Conservation (phyloP, 108 stramenopile genomes). For the Nitzschia palea region DNA sequence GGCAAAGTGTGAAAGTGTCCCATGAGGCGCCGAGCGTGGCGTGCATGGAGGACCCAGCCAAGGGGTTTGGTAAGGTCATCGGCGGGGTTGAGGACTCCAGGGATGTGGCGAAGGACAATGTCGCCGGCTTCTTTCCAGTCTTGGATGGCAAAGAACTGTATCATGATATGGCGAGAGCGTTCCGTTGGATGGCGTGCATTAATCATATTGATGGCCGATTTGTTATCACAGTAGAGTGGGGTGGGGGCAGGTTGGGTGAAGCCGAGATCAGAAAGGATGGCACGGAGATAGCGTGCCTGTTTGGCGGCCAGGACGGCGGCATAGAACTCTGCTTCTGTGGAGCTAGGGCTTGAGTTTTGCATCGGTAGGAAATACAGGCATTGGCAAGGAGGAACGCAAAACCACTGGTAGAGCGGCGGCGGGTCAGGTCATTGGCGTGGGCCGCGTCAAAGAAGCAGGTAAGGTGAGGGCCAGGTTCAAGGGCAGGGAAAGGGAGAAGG, state of each 20-base stretch:
- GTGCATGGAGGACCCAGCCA: slow-evolving; percentile 34
- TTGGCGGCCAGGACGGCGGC: slow-evolving; percentile 22
- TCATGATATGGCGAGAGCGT: slow-evolving; percentile 24
- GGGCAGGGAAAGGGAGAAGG: not conserved
- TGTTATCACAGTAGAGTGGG: slow-evolving; percentile 26
- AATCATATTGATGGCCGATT: slow-evolving; percentile 19
- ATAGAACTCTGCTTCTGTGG: slow-evolving; percentile 20
- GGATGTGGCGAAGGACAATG: slow-evolving; percentile 15
- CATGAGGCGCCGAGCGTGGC: slow-evolving; percentile 29
- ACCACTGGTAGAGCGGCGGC: slow-evolving; percentile 39
- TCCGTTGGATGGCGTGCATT: slow-evolving; percentile 17
- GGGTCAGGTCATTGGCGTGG: slow-evolving; percentile 29
- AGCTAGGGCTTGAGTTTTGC: slow-evolving; percentile 20
- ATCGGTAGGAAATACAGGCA: slow-evolving; percentile 18
- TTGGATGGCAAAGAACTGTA: slow-evolving; percentile 25
- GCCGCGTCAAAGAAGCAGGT: slow-evolving; percentile 27
- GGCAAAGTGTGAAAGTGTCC: slow-evolving; percentile 16
- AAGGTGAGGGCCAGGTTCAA: not conserved
- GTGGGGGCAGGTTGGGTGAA: slow-evolving; percentile 33
- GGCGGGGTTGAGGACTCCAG: slow-evolving; percentile 22
- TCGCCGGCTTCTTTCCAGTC: slow-evolving; percentile 18
- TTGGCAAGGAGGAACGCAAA: slow-evolving; percentile 21
- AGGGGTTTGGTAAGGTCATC: slow-evolving; percentile 41
- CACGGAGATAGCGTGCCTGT: slow-evolving; percentile 10
- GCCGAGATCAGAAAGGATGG: slow-evolving; percentile 33